phyloP scores from a whole-genome alignment of 805 yeast genomes.

The Starmerella kuoi region DNA sequence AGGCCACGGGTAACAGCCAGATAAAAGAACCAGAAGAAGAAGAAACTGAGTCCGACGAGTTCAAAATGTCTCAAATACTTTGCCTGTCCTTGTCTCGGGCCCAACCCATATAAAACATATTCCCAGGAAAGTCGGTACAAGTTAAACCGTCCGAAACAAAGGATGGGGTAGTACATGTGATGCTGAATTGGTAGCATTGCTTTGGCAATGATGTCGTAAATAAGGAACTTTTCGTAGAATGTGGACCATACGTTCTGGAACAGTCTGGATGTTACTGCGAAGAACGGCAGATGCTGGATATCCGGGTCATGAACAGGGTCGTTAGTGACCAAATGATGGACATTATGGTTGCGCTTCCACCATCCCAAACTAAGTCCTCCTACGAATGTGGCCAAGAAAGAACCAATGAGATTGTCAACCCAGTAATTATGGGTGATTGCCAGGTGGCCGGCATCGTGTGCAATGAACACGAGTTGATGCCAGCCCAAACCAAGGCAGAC shows the following conservation, averaged over 20 bases:
- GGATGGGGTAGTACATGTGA: conserved; percentile 61
- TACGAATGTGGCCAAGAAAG: conserved; percentile 57
- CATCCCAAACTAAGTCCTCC: conserved; percentile 89
- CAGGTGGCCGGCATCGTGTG: conserved; percentile 83
- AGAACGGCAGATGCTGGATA: conserved; percentile 84
- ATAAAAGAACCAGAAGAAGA: conserved; percentile 75
- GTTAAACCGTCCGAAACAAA: conserved; percentile 76
- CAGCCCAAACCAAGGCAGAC: conserved; percentile 59
- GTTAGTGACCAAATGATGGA: conserved; percentile 84
- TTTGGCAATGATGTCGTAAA: conserved; percentile 57
- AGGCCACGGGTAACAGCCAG: conserved; percentile 41
- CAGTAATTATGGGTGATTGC: conserved; percentile 72
- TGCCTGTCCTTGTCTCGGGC: conserved; percentile 70
- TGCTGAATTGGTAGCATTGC: conserved; percentile 50
- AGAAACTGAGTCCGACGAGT: conserved; percentile 52
- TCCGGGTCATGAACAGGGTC: conserved; percentile 93
- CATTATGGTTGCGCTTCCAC: conserved; percentile 92
- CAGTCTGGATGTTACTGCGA: conserved; percentile 66
- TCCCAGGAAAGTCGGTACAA: conserved; percentile 72
- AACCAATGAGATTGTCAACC: conserved; percentile 61
- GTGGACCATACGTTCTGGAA: conserved; percentile 65
- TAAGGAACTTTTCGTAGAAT: conserved; percentile 54
- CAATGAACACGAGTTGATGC: conserved; percentile 83
- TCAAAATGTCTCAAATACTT: conserved; percentile 81
- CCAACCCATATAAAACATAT: conserved; percentile 59